These are phyloP conservation scores for Pseudogymnoascus sp. DNA, from an alignment of 2,329 filamentous ascomycete genomes.

Conservation along the genomic window DNA sequence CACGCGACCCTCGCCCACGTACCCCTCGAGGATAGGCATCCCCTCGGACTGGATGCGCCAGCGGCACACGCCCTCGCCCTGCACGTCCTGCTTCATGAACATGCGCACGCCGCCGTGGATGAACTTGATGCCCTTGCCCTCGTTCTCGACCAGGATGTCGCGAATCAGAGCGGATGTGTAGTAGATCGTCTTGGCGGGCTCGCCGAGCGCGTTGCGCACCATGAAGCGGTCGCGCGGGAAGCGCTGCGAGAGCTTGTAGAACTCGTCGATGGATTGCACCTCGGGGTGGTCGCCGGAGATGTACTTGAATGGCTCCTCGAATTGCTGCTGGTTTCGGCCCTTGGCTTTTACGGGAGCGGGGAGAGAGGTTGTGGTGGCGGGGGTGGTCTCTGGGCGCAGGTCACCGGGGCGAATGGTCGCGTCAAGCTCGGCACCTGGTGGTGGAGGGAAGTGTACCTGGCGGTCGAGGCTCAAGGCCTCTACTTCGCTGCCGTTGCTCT, in stretches of 20 bases:
- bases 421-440: constrained; percentile 27
- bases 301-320: constrained; percentile 94
- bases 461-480: constrained; percentile 21
- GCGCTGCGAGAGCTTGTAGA: constrained; percentile 75
- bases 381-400: constrained; percentile 16
- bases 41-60: constrained; percentile 97
- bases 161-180: constrained; percentile 82
- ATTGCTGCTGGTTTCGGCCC: constrained; percentile 38
- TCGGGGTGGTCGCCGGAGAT: constrained; percentile 67
- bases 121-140: constrained; percentile 86
- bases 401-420: constrained; percentile 22
- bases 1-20: constrained; percentile 71
- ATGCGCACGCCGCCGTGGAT: constrained; percentile 96
- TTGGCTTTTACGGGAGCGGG: constrained; percentile 27
- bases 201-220: constrained; percentile 85
- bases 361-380: constrained; percentile 9
- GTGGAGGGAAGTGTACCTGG: constrained; percentile 29
- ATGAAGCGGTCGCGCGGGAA: constrained; percentile 92
- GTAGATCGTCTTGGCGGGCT: constrained; percentile 91
- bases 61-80: constrained; percentile 75
- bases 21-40: constrained; percentile 82
- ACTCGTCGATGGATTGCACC: constrained; percentile 67
- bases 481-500: constrained; percentile 23
- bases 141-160: constrained; percentile 79
- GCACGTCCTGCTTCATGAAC: constrained; percentile 96